phyloP scores from a whole-genome alignment of 75 land plant species.

The Selaginella tamariscina region DNA sequence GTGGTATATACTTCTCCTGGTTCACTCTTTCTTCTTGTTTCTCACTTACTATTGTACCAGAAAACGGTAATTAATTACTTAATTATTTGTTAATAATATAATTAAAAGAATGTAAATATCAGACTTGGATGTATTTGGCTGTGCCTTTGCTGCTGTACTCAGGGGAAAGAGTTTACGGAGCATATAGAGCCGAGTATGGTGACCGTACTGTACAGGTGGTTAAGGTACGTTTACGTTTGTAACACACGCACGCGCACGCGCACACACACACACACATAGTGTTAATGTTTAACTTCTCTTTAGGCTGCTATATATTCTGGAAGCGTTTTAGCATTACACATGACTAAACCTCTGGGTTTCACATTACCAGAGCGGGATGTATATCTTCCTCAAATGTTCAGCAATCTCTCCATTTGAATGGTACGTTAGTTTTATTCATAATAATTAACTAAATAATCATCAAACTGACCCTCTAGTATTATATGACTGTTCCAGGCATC shows the following conservation, averaged over 20 bases:
- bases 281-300: not conserved
- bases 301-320: constrained; percentile 8
- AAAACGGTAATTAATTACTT: not conserved
- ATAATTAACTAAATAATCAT: not conserved
- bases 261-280: too few relatives aligned
- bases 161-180: not conserved
- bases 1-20: constrained; percentile 6
- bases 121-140: constrained; percentile 12
- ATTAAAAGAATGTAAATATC: not conserved
- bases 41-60: constrained; percentile 1
- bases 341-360: constrained; percentile 7
- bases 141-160: constrained; percentile 1
- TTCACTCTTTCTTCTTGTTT: constrained; percentile 3
- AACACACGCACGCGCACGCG: not conserved
- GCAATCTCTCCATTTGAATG: constrained; percentile 5
- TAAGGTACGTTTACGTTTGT: not conserved
- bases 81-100: not conserved
- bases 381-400: not conserved
- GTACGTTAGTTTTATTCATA: not conserved
- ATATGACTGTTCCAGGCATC: not conserved
- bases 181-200: not conserved
- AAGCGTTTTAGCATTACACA: constrained; percentile 6
- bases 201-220: not conserved
- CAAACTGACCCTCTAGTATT: not conserved
- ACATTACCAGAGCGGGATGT: constrained; percentile 8